These are phyloP conservation scores for Vicia faba DNA, from an alignment of 306 rosid genomes.

Conservation along the genomic window DNA sequence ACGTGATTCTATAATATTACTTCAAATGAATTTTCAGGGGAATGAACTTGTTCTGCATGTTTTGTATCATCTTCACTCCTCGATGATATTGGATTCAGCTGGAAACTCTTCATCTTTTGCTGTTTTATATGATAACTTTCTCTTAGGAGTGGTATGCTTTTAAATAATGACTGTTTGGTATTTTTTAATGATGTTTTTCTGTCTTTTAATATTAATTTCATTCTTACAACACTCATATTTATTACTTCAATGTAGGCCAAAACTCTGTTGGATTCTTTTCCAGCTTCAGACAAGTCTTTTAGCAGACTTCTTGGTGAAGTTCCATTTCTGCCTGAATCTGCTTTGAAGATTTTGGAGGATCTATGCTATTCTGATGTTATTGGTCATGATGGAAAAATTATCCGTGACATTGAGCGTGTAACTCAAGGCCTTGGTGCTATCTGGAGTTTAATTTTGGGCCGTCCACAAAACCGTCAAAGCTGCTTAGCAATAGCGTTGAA, in stretches of 20 bases:
- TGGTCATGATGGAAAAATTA: conserved; percentile 66
- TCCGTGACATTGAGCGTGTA: conserved; percentile 85
- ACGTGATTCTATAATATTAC: conserved; percentile 31
- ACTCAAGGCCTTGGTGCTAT: conserved; percentile 98
- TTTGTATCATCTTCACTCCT: conserved; percentile 81
- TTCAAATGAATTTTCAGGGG: conserved; percentile 65
- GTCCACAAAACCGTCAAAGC: conserved; percentile 80
- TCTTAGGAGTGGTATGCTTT: conserved; percentile 78
- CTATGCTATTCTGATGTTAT: conserved; percentile 74
- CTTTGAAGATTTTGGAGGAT: conserved; percentile 68
- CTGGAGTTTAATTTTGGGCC: conserved; percentile 94
- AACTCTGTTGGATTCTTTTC: conserved; percentile 76
- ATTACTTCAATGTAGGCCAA: conserved; percentile 61
- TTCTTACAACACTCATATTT: conserved; percentile 32
- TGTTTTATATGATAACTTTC: conserved; percentile 78
- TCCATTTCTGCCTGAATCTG: conserved; percentile 80
- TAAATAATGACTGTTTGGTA: conserved; percentile 38
- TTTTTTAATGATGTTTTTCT: conserved; percentile 8
- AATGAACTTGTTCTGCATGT: conserved; percentile 89
- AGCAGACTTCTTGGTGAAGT: conserved; percentile 96
- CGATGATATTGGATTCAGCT: conserved; percentile 55
- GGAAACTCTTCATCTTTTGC: conserved; percentile 60
- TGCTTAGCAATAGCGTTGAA: conserved; percentile 83
- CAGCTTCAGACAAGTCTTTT: conserved; percentile 93
- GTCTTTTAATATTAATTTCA: conserved; percentile 13